These are phyloP conservation scores for Xylaria cubensis DNA, from an alignment of 495 filamentous ascomycete species.

Conservation along the genomic window DNA sequence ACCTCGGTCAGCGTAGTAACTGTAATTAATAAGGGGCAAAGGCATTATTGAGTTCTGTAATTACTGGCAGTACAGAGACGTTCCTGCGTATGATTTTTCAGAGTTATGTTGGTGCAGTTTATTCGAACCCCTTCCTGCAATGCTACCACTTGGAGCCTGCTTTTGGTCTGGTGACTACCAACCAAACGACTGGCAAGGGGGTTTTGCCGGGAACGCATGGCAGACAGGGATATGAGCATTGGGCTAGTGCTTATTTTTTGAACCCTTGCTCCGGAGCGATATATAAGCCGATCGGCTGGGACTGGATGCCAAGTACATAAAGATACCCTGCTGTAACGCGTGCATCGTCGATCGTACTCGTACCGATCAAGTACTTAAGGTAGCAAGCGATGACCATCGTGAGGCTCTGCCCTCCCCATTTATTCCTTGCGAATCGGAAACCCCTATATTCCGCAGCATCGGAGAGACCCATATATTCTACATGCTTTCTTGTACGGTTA, in stretches of 20 bases:
- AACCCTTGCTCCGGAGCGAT: slow-evolving; percentile 40
- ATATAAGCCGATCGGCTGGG: slow-evolving; percentile 38
- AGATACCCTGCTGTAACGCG: slow-evolving; percentile 30
- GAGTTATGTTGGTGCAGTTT: neutral
- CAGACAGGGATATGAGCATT: slow-evolving; percentile 25
- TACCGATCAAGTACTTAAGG: slow-evolving; percentile 1
- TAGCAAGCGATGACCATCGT: neutral
- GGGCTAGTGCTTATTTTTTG: slow-evolving; percentile 38
- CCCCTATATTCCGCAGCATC: slow-evolving; percentile 25
- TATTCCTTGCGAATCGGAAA: neutral
- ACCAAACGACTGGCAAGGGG: slow-evolving; percentile 18
- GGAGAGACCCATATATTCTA: neutral
- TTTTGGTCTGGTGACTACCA: slow-evolving; percentile 11
- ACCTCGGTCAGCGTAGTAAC: slow-evolving; percentile 1
- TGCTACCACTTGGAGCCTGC: slow-evolving; percentile 18
- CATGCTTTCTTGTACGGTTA: neutral
- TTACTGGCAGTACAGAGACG: neutral
- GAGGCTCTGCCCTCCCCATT: slow-evolving; percentile 25
- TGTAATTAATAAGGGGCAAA: neutral
- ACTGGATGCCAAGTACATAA: slow-evolving; percentile 28
- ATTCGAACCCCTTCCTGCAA: slow-evolving; percentile 8
- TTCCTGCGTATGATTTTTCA: slow-evolving; percentile 9
- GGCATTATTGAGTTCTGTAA: neutral
- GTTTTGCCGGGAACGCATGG: slow-evolving; percentile 30
- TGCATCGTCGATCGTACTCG: slow-evolving; percentile 1